Percentiles rank a stretch among this genome's conserved stretches.
These are phyloP conservation scores for Neurospora sp. DNA, from an alignment of 495 filamentous ascomycete genomes.

Conservation along the genomic window DNA sequence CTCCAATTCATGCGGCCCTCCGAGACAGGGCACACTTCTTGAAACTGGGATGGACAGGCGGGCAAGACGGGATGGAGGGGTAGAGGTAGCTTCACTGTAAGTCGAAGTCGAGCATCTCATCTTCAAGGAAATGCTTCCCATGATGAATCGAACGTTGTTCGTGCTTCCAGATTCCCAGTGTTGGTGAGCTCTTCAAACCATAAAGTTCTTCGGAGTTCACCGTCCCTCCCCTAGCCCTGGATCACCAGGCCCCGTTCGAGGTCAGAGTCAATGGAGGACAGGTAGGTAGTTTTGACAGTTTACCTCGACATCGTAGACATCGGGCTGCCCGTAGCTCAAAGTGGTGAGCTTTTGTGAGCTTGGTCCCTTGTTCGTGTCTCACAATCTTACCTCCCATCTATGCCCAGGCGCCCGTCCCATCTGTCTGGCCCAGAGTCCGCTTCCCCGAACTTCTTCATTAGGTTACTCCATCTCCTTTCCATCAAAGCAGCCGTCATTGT, in stretches of 20 bases:
- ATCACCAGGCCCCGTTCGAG: too few relatives aligned
- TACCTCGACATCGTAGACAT: not conserved
- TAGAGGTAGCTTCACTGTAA: not conserved
- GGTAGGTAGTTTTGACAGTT: too few relatives aligned
- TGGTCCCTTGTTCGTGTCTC: not conserved
- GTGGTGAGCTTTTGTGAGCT: not conserved
- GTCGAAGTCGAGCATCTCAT: not conserved
- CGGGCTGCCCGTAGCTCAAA: not conserved
- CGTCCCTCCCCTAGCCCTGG: too few relatives aligned
- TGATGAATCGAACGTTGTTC: not conserved
- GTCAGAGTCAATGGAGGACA: too few relatives aligned
- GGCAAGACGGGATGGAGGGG: not conserved
- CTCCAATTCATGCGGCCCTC: not conserved
- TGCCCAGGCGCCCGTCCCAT: not conserved
- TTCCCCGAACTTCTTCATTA: not conserved
- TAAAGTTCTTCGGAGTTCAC: too few relatives aligned
- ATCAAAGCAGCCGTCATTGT: not conserved
- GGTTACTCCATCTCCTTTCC: not conserved
- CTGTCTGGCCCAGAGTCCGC: not conserved
- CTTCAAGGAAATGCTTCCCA: not conserved
- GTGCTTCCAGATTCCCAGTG: not conserved
- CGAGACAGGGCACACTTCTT: not conserved
- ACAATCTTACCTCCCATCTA: not conserved
- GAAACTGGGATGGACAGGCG: not conserved
- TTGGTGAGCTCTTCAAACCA: not conserved